Conservation (phyloP, 192 early-diverging fungal species). For the Backusella westeae region DNA sequence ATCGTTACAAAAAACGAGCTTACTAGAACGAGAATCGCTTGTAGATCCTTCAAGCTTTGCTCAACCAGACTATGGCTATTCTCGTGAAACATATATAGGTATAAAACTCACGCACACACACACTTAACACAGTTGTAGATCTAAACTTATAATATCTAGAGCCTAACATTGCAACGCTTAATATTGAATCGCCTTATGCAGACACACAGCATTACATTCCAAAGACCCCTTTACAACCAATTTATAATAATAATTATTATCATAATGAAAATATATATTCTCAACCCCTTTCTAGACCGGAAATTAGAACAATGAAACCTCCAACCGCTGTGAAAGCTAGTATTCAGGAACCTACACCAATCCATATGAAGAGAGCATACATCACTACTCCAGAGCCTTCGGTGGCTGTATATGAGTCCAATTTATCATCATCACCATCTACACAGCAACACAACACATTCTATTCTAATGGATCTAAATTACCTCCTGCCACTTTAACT, state of each 20-base stretch:
- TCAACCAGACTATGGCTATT: not conserved
- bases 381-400: not conserved
- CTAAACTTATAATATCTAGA: not conserved
- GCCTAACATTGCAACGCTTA: conserved; percentile 2
- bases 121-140: not conserved
- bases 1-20: not conserved
- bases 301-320: conserved; percentile 16
- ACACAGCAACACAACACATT: not conserved
- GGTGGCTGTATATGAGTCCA: not conserved
- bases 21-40: conserved; percentile 12
- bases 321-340: conserved; percentile 11
- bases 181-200: not conserved
- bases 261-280: conserved; percentile 7
- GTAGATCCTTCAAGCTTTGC: not conserved
- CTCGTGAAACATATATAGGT: conserved; percentile 24
- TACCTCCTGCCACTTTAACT: not conserved
- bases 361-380: not conserved
- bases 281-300: conserved; percentile 7
- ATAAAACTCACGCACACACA: not conserved
- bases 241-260: not conserved
- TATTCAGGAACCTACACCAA: conserved; percentile 2
- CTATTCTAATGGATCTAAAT: not conserved
- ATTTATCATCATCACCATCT: not conserved
- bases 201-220: conserved; percentile 6
- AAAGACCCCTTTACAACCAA: not conserved